Evolutionary conservation across 2,329 filamentous ascomycete genomes (phyloP), one percentile per base, ranked within the genome.

Genomic region (Dothideomycetes sp.): DNA sequence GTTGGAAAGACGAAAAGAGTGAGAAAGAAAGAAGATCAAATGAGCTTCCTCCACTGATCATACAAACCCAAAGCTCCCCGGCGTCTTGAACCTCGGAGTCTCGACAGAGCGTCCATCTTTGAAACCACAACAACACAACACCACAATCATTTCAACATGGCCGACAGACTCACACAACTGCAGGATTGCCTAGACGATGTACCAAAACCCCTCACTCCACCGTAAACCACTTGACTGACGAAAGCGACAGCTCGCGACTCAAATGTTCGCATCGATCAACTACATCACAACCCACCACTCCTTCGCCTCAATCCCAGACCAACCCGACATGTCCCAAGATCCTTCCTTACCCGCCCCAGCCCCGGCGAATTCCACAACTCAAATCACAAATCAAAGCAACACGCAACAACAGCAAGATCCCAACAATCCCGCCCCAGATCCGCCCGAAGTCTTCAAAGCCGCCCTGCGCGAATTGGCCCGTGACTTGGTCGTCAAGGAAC

Each of bases 121-220:
- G 7, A 11, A 24, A 7, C 2, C 22, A 24, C 7, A 7, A 11
- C 27, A 38, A 16, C 18, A 30, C 18, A 8, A 8, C 35, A 15
- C 29, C 22, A 24, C 22, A 2, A 24, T 11, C 12, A 7, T 24
- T 11, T 7, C 22, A 56, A 28, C 43, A 86, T 86, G 78, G 73
- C 74, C 19, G 85, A 93, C 57, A 71, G 81, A 47, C 71, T 93
- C 44, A 89, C 85, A 1, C 84, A 91, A 60, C 70, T 91, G 44
- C 85, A 93, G 63, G 84, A 91, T 65, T 80, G 83, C 61, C 76
- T 89, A 46, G 84, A 91, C 55, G 78, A 87, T 71, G 84, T 84
- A 65, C 23, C 62, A 33, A 10, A 11, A 13, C 17, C 31, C 20
- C 16, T 17, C 12, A 11, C 23, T 33, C 20, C 13, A 13, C 9